Evolutionary conservation across 2,329 filamentous ascomycete genomes (phyloP).

Genomic region (Pseudogymnoascus sp.): DNA sequence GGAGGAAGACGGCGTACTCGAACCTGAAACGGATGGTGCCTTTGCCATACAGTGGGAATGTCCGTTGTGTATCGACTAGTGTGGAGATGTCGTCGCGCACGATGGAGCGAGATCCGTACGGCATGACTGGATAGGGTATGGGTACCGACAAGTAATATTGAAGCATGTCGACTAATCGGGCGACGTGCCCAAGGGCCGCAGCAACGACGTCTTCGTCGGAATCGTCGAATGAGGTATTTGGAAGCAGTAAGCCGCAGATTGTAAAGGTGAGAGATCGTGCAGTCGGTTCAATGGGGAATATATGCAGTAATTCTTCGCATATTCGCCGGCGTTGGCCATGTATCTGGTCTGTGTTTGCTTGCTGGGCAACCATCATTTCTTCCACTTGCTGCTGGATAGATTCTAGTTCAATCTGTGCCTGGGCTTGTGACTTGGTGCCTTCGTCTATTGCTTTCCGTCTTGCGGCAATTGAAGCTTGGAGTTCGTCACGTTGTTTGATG

Average conservation of each 20-base stretch:
- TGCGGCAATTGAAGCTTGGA: conserved; percentile 57
- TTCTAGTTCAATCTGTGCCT: conserved; percentile 53
- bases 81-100: conserved; percentile 69
- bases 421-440: conserved; percentile 53
- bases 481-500: conserved; percentile 56
- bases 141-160: conserved; percentile 75
- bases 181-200: conserved; percentile 73
- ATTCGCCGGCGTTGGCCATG: conserved; percentile 82
- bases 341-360: conserved; percentile 57
- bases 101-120: conserved; percentile 65
- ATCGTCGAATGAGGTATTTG: conserved; percentile 72
- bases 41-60: conserved; percentile 75
- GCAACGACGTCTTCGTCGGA: conserved; percentile 64
- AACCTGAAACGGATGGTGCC: conserved; percentile 77
- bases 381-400: conserved; percentile 53
- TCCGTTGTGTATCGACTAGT: conserved; percentile 42
- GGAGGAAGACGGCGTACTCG: conserved; percentile 91
- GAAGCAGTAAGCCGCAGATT: conserved; percentile 70
- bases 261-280: conserved; percentile 67
- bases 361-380: conserved; percentile 47
- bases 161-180: conserved; percentile 66
- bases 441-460: conserved; percentile 61
- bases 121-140: conserved; percentile 71
- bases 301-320: conserved; percentile 69
- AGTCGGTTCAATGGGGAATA: conserved; percentile 73